Conservation (phyloP, 306 rosid species). For the Lablab purpureus region DNA sequence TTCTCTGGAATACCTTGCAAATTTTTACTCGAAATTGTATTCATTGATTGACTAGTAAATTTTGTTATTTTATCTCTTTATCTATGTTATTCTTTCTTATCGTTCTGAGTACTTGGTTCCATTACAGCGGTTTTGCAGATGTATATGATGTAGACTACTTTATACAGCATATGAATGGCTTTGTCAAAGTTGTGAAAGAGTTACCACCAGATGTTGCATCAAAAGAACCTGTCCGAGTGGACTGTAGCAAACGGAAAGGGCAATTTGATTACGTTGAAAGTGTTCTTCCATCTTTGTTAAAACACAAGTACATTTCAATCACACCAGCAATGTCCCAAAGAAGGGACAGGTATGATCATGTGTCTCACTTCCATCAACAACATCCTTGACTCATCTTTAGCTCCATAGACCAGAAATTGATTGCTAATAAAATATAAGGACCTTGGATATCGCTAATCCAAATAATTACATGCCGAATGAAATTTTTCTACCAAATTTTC, state of each 20-base stretch:
- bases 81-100: not conserved
- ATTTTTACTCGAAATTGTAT: not conserved
- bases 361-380: conserved; percentile 1
- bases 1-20: conserved; percentile 4
- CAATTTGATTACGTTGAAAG: conserved; percentile 89
- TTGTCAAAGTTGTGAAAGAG: conserved; percentile 72
- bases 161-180: conserved; percentile 72
- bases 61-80: not conserved
- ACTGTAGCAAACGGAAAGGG: conserved; percentile 94
- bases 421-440: not conserved
- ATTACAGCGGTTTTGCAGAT: conserved; percentile 88
- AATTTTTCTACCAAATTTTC: conserved; percentile 19
- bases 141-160: conserved; percentile 88
- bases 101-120: conserved; percentile 38
- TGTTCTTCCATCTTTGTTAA: conserved; percentile 76
- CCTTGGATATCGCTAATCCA: conserved; percentile 14
- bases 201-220: conserved; percentile 73
- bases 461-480: conserved; percentile 10
- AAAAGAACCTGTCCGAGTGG: conserved; percentile 77
- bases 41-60: conserved; percentile 30
- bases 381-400: not conserved
- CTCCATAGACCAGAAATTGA: not conserved
- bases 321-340: conserved; percentile 96
- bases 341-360: conserved; percentile 77
- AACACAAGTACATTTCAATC: conserved; percentile 81